A percentile compares a stretch with the other conserved stretches of the same genome.
Conservation (phyloP, 2,329 filamentous ascomycete species). For the Paracoccidioides brasiliensis region DNA sequence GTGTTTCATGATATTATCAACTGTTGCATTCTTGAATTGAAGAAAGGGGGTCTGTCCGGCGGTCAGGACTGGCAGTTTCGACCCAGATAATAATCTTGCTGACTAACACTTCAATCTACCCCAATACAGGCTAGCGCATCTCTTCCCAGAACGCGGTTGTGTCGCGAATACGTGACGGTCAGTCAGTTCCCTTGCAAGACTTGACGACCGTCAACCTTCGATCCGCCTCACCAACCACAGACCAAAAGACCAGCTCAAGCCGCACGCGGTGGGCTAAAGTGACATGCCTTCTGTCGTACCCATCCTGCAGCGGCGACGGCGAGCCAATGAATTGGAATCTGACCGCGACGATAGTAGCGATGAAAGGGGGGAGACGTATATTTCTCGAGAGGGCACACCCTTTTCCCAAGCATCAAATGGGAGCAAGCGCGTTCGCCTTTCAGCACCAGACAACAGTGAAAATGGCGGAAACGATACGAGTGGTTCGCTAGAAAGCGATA, state of each 20-base stretch:
- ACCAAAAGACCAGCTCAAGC: not conserved
- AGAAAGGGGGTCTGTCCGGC: too few relatives aligned
- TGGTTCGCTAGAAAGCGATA: not conserved
- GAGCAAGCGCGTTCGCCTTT: constrained; percentile 22
- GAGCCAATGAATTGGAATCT: constrained; percentile 12
- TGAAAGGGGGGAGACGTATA: constrained; percentile 8
- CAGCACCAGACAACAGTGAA: constrained; percentile 1
- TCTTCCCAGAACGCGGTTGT: not conserved
- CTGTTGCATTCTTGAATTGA: too few relatives aligned
- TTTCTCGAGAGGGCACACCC: constrained; percentile 12
- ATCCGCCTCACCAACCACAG: not conserved
- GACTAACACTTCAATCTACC: not conserved
- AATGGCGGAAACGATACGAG: not conserved
- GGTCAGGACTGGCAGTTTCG: too few relatives aligned
- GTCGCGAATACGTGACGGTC: too few relatives aligned
- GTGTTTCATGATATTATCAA: too few relatives aligned
- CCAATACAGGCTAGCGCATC: not conserved
- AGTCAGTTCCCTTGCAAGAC: not conserved
- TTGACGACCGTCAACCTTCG: not conserved
- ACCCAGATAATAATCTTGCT: not conserved
- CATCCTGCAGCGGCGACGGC: constrained; percentile 18
- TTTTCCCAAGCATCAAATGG: constrained; percentile 16
- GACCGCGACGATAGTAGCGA: constrained; percentile 16
- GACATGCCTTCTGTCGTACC: constrained; percentile 18
- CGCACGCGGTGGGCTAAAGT: not conserved